phyloP scores from a whole-genome alignment of 164 flowering plant genomes.

The Brasenia schreberi region DNA sequence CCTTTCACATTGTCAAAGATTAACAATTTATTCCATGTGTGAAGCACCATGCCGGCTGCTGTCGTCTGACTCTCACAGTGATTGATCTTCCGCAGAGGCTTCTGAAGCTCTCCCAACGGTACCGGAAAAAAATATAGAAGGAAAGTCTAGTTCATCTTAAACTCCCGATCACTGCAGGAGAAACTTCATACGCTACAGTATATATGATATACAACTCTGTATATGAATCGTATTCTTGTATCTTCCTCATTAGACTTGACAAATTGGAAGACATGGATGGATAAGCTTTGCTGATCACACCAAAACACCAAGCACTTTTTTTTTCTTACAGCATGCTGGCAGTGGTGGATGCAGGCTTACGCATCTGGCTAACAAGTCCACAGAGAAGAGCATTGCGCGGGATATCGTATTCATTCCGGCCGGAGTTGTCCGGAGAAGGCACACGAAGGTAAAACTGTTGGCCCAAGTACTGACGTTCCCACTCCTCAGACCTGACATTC shows the following conservation, averaged over 20 bases:
- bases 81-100: too few relatives aligned
- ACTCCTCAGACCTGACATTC: not conserved
- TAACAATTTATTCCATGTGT: too few relatives aligned
- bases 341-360: not conserved
- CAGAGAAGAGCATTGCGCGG: not conserved
- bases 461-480: slow-evolving; percentile 2
- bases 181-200: not conserved
- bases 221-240: not conserved
- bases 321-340: not conserved
- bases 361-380: not conserved
- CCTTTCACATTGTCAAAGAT: too few relatives aligned
- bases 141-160: not conserved
- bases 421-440: not conserved
- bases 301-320: not conserved
- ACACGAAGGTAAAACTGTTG: slow-evolving; percentile 1
- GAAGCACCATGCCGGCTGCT: too few relatives aligned
- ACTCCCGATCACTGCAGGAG: not conserved
- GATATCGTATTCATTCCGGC: not conserved
- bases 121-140: too few relatives aligned
- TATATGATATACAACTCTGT: not conserved
- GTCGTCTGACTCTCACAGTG: too few relatives aligned
- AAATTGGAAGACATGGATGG: not conserved
- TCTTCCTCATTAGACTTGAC: not conserved
- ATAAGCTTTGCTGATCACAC: not conserved
- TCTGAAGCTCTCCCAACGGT: too few relatives aligned